Base-by-base conservation (phyloP, 106 monocot species). In the Hemerocallis citrina region DNA sequence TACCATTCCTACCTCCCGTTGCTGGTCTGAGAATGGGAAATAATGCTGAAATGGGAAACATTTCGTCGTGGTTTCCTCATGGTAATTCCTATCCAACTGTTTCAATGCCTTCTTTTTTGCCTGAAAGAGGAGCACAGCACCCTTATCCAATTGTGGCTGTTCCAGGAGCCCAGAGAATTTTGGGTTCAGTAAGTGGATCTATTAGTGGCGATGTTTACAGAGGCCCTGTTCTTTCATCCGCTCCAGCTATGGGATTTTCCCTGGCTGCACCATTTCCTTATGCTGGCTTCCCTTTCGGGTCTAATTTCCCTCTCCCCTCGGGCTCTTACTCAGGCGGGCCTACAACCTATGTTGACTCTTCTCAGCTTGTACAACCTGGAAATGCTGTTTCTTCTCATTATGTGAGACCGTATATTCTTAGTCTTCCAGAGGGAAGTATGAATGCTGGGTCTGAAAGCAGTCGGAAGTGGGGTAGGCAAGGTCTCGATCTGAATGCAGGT, bases 401-500 rank as follows among this genome's bases (percentile, higher is more conserved):
- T 67, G 32, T 65, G 20, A 92, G 86, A 61, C 83, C 86, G 13
- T 77, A 72, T 61, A 48, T 80, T 2, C 61, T 86, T 22, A 81
- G 61, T 55, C 69, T 87, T 50, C 77, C 79, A 14, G 86, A 92
- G 55, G 69, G 78, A 28, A 74, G 76, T 36, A 37, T 59, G 4
- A 73, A 47, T 42, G 71, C 64, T 44, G 82, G 72, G 40, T 72
- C 81, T 61, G 91, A 92, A 5, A 72, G 62, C 36, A 77, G 44
- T 57, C 49, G 82, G 44, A 85, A 70, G 51, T 83, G 80, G 83
- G 75, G 34, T 19, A 63, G 80, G 24, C 86, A 72, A 56, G 72
- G 77, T 35, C 77, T 92, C 36, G 92, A 92, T 78, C 86, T 92
- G 25, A 92, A 92, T 70, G 67, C 92, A 27, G 86, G 91, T 33